phyloP scores from a whole-genome alignment of 805 yeast species.

The Myxozyma monticola region DNA sequence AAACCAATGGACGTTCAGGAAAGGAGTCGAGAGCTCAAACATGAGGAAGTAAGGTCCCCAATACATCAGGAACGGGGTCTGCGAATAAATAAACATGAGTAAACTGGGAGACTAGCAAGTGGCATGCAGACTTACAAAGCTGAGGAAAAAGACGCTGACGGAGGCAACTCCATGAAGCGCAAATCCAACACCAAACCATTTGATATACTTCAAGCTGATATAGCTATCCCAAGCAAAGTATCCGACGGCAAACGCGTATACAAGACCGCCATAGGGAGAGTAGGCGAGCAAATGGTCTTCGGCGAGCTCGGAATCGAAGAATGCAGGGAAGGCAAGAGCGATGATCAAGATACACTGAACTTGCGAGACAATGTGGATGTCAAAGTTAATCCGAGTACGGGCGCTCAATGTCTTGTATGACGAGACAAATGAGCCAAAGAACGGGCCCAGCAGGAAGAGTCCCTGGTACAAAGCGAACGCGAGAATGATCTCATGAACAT shows the following conservation, averaged over 20 bases:
- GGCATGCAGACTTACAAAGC: slow-evolving; percentile 41
- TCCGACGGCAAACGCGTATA: slow-evolving; percentile 71
- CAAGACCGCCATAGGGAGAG: slow-evolving; percentile 74
- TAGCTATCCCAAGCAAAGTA: slow-evolving; percentile 85
- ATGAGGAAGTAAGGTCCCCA: slow-evolving; percentile 79
- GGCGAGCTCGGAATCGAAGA: slow-evolving; percentile 56
- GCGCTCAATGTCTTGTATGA: slow-evolving; percentile 50
- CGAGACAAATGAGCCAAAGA: slow-evolving; percentile 48
- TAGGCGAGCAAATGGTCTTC: slow-evolving; percentile 62
- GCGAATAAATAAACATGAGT: neutral
- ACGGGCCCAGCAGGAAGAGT: slow-evolving; percentile 51
- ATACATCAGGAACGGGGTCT: slow-evolving; percentile 71
- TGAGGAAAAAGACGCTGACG: slow-evolving; percentile 62
- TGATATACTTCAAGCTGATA: slow-evolving; percentile 63
- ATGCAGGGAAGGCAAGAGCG: slow-evolving; percentile 54
- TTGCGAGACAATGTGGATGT: slow-evolving; percentile 87
- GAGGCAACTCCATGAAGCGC: slow-evolving; percentile 83
- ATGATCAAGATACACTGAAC: slow-evolving; percentile 75
- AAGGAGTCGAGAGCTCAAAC: slow-evolving; percentile 90
- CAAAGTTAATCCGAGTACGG: slow-evolving; percentile 68
- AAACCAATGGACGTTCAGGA: slow-evolving; percentile 93
- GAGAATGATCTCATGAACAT: slow-evolving; percentile 64
- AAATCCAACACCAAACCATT: slow-evolving; percentile 78
- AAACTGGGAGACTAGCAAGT: neutral
- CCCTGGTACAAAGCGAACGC: slow-evolving; percentile 61